Conservation (phyloP, 2,329 filamentous ascomycete genomes). For the Arachnomyces sp. region DNA sequence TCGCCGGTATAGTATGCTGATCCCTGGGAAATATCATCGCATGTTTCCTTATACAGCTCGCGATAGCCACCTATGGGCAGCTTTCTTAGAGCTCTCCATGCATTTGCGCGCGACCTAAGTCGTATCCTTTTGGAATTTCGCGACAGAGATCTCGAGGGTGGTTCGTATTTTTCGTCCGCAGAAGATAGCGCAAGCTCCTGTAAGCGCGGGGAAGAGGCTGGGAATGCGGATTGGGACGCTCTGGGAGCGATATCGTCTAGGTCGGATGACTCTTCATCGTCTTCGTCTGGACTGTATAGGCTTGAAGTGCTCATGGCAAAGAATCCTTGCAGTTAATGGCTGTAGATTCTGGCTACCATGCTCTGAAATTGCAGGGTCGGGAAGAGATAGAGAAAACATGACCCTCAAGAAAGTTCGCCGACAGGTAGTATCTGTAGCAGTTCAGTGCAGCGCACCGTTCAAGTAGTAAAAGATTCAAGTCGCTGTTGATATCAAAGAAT, state of each 20-base stretch:
- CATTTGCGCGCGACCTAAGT: constrained; percentile 8
- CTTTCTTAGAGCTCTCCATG: constrained; percentile 22
- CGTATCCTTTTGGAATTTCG: constrained; percentile 6
- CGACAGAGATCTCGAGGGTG: background rate
- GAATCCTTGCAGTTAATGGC: constrained; percentile 3
- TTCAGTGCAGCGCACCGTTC: no score
- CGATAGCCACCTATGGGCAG: constrained; percentile 45
- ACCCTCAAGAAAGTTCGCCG: no score
- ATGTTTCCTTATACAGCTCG: constrained; percentile 48
- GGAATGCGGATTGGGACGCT: constrained; percentile 5
- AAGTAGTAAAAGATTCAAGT: no score
- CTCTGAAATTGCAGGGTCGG: background rate
- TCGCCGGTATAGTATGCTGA: constrained; percentile 8
- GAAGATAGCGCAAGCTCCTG: constrained; percentile 10
- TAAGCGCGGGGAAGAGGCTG: constrained; percentile 11
- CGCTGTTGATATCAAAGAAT: no score
- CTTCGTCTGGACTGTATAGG: constrained; percentile 25
- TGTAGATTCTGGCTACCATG: constrained; percentile 2
- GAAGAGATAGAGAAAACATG: no score
- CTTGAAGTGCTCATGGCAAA: constrained; percentile 31
- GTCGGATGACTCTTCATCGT: constrained; percentile 19
- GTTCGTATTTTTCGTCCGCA: constrained; percentile 1
- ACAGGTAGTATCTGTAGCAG: no score
- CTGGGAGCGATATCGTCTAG: constrained; percentile 13
- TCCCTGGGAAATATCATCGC: constrained; percentile 29